Conservation (phyloP, 2,329 filamentous ascomycete species). For the Colletotrichum kahawae region DNA sequence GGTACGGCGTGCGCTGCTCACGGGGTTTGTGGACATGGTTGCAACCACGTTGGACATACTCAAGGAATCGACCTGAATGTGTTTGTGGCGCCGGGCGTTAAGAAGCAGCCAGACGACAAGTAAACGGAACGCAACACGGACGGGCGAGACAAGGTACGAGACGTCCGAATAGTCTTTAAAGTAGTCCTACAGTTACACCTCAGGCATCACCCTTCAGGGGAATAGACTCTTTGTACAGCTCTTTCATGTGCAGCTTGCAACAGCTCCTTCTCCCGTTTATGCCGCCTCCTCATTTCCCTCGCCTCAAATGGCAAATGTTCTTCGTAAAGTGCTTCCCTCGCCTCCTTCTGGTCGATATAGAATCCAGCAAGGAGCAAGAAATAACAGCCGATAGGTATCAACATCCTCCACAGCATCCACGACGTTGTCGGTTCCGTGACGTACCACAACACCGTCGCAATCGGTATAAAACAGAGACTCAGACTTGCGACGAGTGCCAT, state of each 20-base stretch:
- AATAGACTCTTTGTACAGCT: constrained; percentile 6
- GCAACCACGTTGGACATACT: not conserved
- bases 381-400: not conserved
- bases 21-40: not conserved
- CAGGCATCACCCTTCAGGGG: not conserved
- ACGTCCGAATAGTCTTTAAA: not conserved
- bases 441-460: constrained; percentile 2
- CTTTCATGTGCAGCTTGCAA: constrained; percentile 10
- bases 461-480: not conserved
- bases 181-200: not conserved
- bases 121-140: rapidly evolving
- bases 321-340: constrained; percentile 2
- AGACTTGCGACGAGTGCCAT: not conserved
- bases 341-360: constrained; percentile 1
- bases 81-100: not conserved
- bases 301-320: constrained; percentile 2
- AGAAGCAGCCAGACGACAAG: not conserved
- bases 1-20: not conserved
- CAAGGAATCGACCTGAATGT: not conserved
- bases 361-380: not conserved
- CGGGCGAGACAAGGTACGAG: not conserved
- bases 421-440: constrained; percentile 1
- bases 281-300: constrained; percentile 10
- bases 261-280: constrained; percentile 13
- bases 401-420: constrained; percentile 3